phyloP scores from a whole-genome alignment of 768 basidiomycete genomes.

The Trametes coccinea region DNA sequence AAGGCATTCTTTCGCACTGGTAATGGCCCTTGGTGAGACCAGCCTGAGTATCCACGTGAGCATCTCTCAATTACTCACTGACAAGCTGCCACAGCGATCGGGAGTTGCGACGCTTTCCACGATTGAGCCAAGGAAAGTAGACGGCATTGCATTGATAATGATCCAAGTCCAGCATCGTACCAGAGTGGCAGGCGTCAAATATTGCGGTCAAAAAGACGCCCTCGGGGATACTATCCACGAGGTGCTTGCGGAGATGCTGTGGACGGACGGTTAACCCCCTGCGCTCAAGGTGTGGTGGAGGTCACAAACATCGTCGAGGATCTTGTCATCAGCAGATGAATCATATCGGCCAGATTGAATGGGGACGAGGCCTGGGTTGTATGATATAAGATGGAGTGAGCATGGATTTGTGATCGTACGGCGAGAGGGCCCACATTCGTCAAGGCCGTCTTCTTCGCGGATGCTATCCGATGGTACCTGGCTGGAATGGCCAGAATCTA shows the following conservation, averaged over 20 bases:
- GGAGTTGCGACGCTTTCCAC: conserved; percentile 15
- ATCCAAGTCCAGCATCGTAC: conserved; percentile 28
- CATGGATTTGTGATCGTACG: not conserved
- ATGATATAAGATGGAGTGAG: not conserved
- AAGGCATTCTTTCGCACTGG: not conserved
- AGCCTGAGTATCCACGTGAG: too few relatives aligned
- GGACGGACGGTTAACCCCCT: too few relatives aligned
- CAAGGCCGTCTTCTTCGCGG: conserved; percentile 26
- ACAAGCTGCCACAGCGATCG: conserved; percentile 11
- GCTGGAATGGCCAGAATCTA: conserved; percentile 28
- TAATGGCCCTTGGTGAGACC: too few relatives aligned
- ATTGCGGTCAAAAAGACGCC: conserved; percentile 23
- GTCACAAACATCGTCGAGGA: conserved; percentile 27
- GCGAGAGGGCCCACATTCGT: conserved; percentile 23
- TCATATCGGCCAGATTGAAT: not conserved
- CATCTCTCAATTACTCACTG: not conserved
- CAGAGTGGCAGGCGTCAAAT: conserved; percentile 30
- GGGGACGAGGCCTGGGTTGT: not conserved
- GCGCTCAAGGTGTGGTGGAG: not conserved
- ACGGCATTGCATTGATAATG: conserved; percentile 28
- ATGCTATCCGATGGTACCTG: conserved; percentile 12
- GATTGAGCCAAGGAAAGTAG: conserved; percentile 26
- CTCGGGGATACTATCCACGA: conserved; percentile 22
- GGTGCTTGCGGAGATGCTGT: conserved; percentile 23
- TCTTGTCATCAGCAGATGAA: not conserved